Evolutionary conservation across 495 filamentous ascomycete genomes (phyloP), one percentile per base, ranked within the genome.

Genomic region (Eremomyces bilateralis): DNA sequence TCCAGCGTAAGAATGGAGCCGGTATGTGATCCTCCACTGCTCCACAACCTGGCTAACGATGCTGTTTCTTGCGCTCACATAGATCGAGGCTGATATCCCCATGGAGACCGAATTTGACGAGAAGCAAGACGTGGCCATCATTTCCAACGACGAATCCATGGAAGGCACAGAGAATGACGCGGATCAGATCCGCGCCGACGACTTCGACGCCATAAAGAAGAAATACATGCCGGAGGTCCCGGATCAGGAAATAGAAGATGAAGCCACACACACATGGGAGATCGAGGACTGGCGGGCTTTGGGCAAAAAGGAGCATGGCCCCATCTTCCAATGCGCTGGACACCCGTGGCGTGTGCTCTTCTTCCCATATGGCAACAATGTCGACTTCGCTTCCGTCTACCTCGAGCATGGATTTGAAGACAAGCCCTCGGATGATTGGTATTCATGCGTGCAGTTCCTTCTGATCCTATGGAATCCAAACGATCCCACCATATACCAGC

Each of bases 321-420:
- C 90, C 0, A 53, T 71, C 34, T 95, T 99, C 55, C 50, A 83
- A 37, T 83, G 78, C 40, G 88, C 76, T 25, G 82, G 76, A 21
- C 74, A 67, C 52, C 84, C 85, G 53, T 99, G 90, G 84, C 78
- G 82, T 42, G 74, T 95, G 47, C 71, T 99, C 16, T 80, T 95
- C 43, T 99, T 94, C 50, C 88, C 88, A 0, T 80, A 71, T 32
- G 88, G 88, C 30, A 99, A 99, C 45, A 80, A 88, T 41, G 73
- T 79, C 29, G 85, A 95, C 42, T 73, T 76, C 41, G 77, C 75
- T 29, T 95, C 90, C 2, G 77, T 99, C 50, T 99, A 99, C 56
- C 69, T 99, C 19, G 88, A 99, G 54, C 88, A 95, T 44, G 88
- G 80, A 31, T 84, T 75, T 57, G 70, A 67, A 11, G 67, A 68